A percentile compares a stretch with the other conserved stretches of the same genome.
These are phyloP conservation scores for Nasturtium officinale DNA, from an alignment of 345 rosid species.

Conservation along the genomic window DNA sequence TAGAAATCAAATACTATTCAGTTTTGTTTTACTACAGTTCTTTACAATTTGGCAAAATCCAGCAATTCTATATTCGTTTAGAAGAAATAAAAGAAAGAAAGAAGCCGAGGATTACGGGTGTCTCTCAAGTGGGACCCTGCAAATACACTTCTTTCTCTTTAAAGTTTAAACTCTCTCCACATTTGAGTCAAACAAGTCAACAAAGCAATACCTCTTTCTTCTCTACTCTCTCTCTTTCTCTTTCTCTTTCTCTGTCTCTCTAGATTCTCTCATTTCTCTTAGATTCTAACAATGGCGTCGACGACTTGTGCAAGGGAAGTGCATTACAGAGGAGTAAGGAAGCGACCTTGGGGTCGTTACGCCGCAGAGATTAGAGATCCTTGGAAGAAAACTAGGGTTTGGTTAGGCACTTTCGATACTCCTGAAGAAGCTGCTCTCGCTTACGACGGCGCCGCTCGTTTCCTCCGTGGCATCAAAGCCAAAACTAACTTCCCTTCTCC, in stretches of 20 bases:
- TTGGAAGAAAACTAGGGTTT: slow-evolving; percentile 91
- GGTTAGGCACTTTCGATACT: slow-evolving; percentile 96
- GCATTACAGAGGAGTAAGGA: slow-evolving; percentile 88
- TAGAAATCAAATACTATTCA: not conserved
- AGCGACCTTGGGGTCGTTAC: slow-evolving; percentile 98
- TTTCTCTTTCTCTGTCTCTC: not conserved
- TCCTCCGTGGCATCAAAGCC: slow-evolving; percentile 89
- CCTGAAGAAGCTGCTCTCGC: slow-evolving; percentile 98
- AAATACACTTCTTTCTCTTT: slow-evolving; percentile 11
- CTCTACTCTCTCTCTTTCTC: no score
- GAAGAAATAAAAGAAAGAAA: not conserved
- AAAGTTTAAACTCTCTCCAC: slow-evolving; percentile 4
- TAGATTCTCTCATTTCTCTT: slow-evolving; percentile 19
- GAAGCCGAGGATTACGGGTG: slow-evolving; percentile 48
- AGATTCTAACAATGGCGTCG: slow-evolving; percentile 53
- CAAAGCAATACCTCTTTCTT: slow-evolving; percentile 33
- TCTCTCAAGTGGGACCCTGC: slow-evolving; percentile 17
- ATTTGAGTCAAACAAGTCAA: slow-evolving; percentile 40
- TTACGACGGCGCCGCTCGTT: slow-evolving; percentile 89
- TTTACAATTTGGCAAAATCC: not conserved
- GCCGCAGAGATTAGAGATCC: slow-evolving; percentile 98
- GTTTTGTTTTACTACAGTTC: not conserved
- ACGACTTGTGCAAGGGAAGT: slow-evolving; percentile 59
- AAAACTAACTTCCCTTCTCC: slow-evolving; percentile 90
- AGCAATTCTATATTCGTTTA: not conserved